These are phyloP conservation scores for Malbranchea zuffiana DNA, from an alignment of 2,329 filamentous ascomycete genomes.

Conservation along the genomic window DNA sequence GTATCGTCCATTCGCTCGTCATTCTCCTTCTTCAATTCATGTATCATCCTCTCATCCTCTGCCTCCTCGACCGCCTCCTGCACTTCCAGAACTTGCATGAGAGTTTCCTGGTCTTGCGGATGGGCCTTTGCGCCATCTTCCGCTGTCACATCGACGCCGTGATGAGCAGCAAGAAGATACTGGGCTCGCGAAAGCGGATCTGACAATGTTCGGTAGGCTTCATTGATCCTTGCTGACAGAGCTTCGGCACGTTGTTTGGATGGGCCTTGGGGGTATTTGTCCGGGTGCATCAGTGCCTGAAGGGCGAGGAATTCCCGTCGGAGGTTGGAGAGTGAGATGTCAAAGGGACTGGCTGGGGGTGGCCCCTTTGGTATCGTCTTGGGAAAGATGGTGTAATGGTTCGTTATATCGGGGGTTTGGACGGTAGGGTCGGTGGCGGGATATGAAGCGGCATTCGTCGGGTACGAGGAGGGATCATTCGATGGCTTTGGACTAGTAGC, in stretches of 20 bases:
- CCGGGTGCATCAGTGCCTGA: conserved; percentile 47
- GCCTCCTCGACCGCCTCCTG: conserved; percentile 66
- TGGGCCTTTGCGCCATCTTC: conserved; percentile 64
- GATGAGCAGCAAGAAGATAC: conserved; percentile 58
- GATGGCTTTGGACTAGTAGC: neutral
- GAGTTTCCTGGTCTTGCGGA: conserved; percentile 56
- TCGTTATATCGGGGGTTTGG: conserved; percentile 34
- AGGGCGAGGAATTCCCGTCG: conserved; percentile 78
- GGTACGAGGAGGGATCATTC: no score
- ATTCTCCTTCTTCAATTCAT: conserved; percentile 56
- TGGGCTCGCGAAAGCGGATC: conserved; percentile 75
- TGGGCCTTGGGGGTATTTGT: conserved; percentile 37
- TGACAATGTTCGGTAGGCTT: conserved; percentile 75
- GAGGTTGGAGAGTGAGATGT: conserved; percentile 57
- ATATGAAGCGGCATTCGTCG: no score
- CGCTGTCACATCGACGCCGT: conserved; percentile 61
- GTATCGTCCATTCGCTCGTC: conserved; percentile 53
- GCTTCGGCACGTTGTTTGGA: conserved; percentile 57
- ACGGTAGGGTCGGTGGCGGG: no score
- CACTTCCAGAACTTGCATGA: conserved; percentile 81
- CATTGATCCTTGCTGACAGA: conserved; percentile 74
- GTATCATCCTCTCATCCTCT: conserved; percentile 48
- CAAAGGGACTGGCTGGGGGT: conserved; percentile 66
- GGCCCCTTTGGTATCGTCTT: conserved; percentile 63
- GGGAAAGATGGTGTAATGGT: conserved; percentile 84